phyloP scores from a whole-genome alignment of 2,329 filamentous ascomycete genomes.

The Talaromyces sp. region DNA sequence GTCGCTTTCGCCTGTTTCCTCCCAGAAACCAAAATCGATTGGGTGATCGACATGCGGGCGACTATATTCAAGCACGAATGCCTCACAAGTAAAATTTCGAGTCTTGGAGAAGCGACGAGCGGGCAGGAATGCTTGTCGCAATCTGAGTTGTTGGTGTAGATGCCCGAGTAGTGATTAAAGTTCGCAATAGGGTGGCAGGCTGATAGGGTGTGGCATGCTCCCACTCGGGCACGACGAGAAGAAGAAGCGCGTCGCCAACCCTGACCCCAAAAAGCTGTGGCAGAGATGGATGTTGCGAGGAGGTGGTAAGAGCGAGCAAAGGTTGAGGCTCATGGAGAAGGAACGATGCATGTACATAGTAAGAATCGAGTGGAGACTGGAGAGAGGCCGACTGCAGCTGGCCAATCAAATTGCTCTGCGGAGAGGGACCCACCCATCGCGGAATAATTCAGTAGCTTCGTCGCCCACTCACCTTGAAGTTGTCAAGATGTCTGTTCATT shows the following conservation, averaged over 20 bases:
- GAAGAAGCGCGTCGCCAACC: not conserved
- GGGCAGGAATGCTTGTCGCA: not conserved
- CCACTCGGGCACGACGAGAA: too few relatives aligned
- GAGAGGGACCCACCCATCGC: not conserved
- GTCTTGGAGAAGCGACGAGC: not conserved
- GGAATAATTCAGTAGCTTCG: not conserved
- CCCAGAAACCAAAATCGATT: not conserved
- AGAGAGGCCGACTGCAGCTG: not conserved
- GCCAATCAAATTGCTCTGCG: not conserved
- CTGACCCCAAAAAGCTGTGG: not conserved
- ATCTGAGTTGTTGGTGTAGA: not conserved
- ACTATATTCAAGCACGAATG: not conserved
- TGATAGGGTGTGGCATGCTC: too few relatives aligned
- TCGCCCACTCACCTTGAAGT: not conserved
- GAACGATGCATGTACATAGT: not conserved
- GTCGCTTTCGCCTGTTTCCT: conserved; percentile 3
- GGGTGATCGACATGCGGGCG: not conserved
- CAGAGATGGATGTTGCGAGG: not conserved
- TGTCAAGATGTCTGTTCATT: not conserved
- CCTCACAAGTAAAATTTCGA: too few relatives aligned
- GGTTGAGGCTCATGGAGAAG: not conserved
- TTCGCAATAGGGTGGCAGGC: not conserved
- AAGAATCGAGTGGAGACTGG: not conserved
- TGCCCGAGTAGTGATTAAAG: not conserved
- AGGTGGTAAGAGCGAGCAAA: not conserved